Percentiles rank a stretch among this genome's conserved stretches.
These are phyloP conservation scores for Cercospora beticola DNA, from an alignment of 2,329 filamentous ascomycete genomes.

Conservation along the genomic window DNA sequence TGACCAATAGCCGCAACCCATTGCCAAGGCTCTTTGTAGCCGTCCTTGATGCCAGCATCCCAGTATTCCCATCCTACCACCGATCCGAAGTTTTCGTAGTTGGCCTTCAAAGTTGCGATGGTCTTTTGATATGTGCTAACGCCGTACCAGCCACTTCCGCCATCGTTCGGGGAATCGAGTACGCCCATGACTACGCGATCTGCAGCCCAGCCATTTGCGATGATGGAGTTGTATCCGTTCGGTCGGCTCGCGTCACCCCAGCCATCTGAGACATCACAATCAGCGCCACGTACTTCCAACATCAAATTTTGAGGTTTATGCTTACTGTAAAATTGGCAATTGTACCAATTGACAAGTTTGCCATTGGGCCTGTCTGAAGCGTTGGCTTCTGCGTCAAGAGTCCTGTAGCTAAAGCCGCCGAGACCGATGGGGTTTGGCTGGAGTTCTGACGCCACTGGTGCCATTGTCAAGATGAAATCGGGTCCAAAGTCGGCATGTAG, in stretches of 20 bases:
- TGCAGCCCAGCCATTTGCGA: constrained; percentile 28
- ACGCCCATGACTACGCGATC: constrained; percentile 32
- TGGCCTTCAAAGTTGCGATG: constrained; percentile 26
- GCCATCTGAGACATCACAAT: constrained; percentile 19
- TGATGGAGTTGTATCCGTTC: constrained; percentile 30
- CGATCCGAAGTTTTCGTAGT: constrained; percentile 31
- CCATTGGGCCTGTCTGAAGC: constrained; percentile 28
- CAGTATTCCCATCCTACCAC: constrained; percentile 36
- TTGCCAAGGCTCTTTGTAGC: constrained; percentile 21
- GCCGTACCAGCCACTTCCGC: constrained; percentile 31
- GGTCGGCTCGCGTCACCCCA: constrained; percentile 32
- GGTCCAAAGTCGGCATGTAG: constrained; percentile 32
- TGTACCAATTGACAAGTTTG: constrained; percentile 35
- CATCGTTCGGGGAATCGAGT: constrained; percentile 29
- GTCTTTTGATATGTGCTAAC: constrained; percentile 24
- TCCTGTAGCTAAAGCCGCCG: constrained; percentile 29
- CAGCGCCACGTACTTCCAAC: no score
- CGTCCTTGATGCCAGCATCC: constrained; percentile 27
- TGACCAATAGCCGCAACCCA: constrained; percentile 25
- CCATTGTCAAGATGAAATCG: constrained; percentile 37
- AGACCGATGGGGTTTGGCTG: constrained; percentile 24
- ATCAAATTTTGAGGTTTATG: neutral
- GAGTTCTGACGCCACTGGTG: constrained; percentile 34
- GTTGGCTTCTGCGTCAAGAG: constrained; percentile 28
- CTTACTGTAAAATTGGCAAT: constrained; percentile 34